Base-by-base conservation (phyloP, 2,329 filamentous ascomycete genomes). In the Ophiosphaerella korrae region DNA sequence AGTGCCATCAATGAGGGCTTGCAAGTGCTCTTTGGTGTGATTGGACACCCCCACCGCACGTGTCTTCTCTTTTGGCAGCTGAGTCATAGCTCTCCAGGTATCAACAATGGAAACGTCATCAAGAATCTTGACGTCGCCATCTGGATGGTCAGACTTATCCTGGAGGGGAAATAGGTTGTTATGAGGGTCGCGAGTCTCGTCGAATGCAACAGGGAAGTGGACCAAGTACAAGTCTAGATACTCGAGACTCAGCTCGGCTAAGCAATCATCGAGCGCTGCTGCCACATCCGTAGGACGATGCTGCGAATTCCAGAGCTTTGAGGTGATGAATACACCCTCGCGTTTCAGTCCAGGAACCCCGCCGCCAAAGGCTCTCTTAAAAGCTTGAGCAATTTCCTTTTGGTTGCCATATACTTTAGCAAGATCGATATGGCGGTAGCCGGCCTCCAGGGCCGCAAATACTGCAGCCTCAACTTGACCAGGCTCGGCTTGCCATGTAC, bases 271-370 rank as follows among this genome's bases (percentile, higher is more conserved):
- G 76, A 94, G 90, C 71, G 85, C 86, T 74, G 84, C 84, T 72
- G 79, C 81, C 67, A 93, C 90, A 63, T 83, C 81, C 39, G 64
- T 45, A 16, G 63, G 62, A 67, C 92, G 88, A 80, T 95, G 90
- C 83, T 91, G 94, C 61, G 86, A 86, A 80, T 92, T 92, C 90
- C 90, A 95, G 52, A 96, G 86, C 82, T 96, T 96, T 74, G 88
- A 91, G 59, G 92, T 67, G 50, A 68, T 63, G 55, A 67, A 68
- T 37, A 68, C 49, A 26, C 67, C 62, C 40, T 68, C 90, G 33
- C 65, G 61, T 55, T 65, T 64, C 33, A 66, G 48, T 26, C 52
- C 53, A 2, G 85, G 80, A 3, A 89, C 72, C 43, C 82, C 82
- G 41, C 55, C 61, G 39, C 50, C 53, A 35, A 67, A 67, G 7